Base-by-base conservation (phyloP, 2,329 filamentous ascomycete genomes). In the Colletotrichum sp. region DNA sequence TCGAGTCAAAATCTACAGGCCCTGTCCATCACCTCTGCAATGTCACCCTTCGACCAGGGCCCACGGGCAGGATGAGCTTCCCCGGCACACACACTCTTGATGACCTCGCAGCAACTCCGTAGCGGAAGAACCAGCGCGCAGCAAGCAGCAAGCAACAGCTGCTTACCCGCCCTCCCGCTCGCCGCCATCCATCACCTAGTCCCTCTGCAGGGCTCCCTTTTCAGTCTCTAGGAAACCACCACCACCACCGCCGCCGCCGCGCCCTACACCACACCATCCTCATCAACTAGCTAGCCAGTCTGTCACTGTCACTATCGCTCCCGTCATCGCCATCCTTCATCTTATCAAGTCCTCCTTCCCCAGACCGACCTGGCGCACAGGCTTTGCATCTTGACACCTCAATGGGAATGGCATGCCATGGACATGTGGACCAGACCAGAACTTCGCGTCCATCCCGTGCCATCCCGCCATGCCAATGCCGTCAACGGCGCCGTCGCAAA, bases 21-120 rank as follows among this genome's bases (percentile, higher is more conserved):
- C 73, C 66, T 67, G 73, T 67, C 66, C 73, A 63, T 77, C 73
- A 76, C 65, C 73, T 49, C 44, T 77, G 72, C 76, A 75, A 75
- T 62, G 71, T 65, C 26, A 69, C 65, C 55, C n/a, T 49, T 67
- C 32, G 67, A 62, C 62, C 57, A 68, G 63, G 55, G 28, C 39
- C n/a, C 72, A 72, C 59, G 73, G 68, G 28, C 72, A 77, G 72
- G 63, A 76, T 18, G 67, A 75, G 67, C 68, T 76, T 72, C 72
- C 75, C 72, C 72, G 75, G 72, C 64, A 68, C 72, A 77, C 70
- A 73, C 64, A 68, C 69, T 73, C 44, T 55, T 24, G 44, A 52
- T 68, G 63, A 26, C 69, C 59, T 76, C 64, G 70, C 64, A 57
- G 59, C 44, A 39, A 49, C 30, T 26, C 44, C 57, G 62, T 44